Evolutionary conservation across 2,329 filamentous ascomycete genomes (phyloP).

Genomic region (Penicillium brasilianum): DNA sequence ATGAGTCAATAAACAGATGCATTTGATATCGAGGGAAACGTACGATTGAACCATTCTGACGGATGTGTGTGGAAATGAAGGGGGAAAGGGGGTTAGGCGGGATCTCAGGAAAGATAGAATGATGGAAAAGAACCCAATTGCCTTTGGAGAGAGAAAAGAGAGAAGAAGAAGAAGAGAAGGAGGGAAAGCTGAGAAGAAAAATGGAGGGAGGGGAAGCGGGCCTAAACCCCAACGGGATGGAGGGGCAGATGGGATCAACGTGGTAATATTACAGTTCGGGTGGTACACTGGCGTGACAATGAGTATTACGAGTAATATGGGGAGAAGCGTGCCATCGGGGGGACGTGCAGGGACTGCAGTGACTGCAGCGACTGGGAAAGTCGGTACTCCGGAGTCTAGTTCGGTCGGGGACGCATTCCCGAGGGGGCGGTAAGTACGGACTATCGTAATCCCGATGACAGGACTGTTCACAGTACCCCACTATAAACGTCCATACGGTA

Average conservation of each 20-base stretch:
- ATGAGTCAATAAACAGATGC: not conserved
- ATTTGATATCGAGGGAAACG: conserved; percentile 34
- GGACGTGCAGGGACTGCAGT: not conserved
- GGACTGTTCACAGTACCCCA: not conserved
- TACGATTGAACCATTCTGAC: conserved; percentile 66
- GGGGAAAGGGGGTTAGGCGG: conserved; percentile 13
- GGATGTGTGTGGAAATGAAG: conserved; percentile 32
- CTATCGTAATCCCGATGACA: not conserved
- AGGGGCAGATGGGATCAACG: conserved; percentile 16
- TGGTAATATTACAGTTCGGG: not conserved
- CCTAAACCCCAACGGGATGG: conserved; percentile 29
- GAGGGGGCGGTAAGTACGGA: not conserved
- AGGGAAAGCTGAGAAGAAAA: conserved; percentile 31
- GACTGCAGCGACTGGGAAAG: not conserved
- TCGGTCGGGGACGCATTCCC: conserved; percentile 3
- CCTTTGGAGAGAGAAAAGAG: conserved; percentile 31
- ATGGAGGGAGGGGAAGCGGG: conserved; percentile 33
- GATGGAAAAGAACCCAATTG: conserved; percentile 29
- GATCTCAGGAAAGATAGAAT: conserved; percentile 26
- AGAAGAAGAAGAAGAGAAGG: conserved; percentile 22
- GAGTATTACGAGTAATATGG: too few species aligned
- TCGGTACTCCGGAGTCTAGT: not conserved
- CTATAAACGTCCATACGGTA: not conserved
- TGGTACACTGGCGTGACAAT: too few species aligned
- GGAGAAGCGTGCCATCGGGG: not conserved